These are phyloP conservation scores for Uncinocarpus reesii DNA, from an alignment of 2,329 filamentous ascomycete genomes.

Conservation along the genomic window DNA sequence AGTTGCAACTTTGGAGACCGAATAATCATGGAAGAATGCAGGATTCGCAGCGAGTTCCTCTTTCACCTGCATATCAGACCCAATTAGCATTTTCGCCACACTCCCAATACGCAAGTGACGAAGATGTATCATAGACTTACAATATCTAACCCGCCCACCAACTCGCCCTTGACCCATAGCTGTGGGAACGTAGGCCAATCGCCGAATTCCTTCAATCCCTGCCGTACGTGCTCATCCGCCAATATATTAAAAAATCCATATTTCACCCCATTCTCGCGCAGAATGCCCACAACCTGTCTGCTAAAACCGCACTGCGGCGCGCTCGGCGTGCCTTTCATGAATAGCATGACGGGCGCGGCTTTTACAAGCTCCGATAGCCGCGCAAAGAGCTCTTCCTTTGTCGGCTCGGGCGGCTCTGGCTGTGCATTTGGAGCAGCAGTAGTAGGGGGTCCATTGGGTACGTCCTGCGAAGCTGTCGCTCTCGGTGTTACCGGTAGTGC, in stretches of 20 bases:
- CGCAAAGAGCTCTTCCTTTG: slow-evolving; percentile 75
- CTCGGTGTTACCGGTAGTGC: slow-evolving; percentile 33
- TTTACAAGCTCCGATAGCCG: slow-evolving; percentile 77
- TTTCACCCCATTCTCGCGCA: slow-evolving; percentile 82
- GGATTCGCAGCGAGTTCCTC: slow-evolving; percentile 79
- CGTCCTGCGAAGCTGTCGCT: slow-evolving; percentile 18
- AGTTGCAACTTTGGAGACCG: slow-evolving; percentile 34
- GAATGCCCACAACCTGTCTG: slow-evolving; percentile 71
- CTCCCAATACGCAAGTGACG: not conserved
- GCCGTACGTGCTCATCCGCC: slow-evolving; percentile 91
- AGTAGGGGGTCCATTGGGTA: slow-evolving; percentile 6
- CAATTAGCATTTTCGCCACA: not conserved
- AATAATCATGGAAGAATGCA: slow-evolving; percentile 69
- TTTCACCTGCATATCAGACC: slow-evolving; percentile 55
- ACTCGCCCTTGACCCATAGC: slow-evolving; percentile 79
- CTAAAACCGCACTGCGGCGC: slow-evolving; percentile 88
- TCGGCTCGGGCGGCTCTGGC: slow-evolving; percentile 39
- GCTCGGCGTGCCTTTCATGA: slow-evolving; percentile 94
- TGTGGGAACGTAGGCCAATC: slow-evolving; percentile 98
- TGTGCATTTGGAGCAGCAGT: not conserved
- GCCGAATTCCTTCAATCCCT: slow-evolving; percentile 93
- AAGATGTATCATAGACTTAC: slow-evolving; percentile 48
- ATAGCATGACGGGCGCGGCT: slow-evolving; percentile 94
- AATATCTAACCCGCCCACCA: slow-evolving; percentile 91
- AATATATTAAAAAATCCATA: slow-evolving; percentile 99